Percentiles rank a stretch among this genome's conserved stretches.
Evolutionary conservation across 202 grass and related monocot species (phyloP).

Genomic region (Carex sylvatica): DNA sequence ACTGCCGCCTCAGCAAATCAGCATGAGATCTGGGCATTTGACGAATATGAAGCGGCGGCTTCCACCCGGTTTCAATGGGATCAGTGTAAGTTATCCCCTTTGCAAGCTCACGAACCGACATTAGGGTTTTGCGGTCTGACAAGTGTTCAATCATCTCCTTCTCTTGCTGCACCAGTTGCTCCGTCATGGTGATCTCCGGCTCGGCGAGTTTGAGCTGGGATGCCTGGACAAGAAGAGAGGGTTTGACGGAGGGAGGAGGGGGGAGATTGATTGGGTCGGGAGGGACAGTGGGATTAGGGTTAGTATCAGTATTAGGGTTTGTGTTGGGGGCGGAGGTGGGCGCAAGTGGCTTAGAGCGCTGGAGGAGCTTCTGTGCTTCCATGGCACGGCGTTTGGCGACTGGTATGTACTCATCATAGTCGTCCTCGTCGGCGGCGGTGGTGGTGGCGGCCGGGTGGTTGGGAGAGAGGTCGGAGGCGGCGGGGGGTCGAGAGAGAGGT

Average conservation of each 20-base stretch:
- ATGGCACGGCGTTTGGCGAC: slow-evolving; percentile 72
- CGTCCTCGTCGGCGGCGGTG: slow-evolving; percentile 23
- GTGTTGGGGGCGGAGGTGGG: slow-evolving; percentile 12
- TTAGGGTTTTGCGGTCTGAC: slow-evolving; percentile 63
- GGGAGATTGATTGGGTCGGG: neutral
- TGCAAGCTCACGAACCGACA: slow-evolving; percentile 85
- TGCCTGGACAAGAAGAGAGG: slow-evolving; percentile 65
- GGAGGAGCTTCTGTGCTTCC: slow-evolving; percentile 68
- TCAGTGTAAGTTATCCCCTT: slow-evolving; percentile 88
- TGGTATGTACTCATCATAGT: slow-evolving; percentile 75
- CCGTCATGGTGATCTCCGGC: slow-evolving; percentile 57
- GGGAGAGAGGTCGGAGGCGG: slow-evolving; percentile 17
- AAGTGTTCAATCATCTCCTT: slow-evolving; percentile 82
- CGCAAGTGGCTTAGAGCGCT: slow-evolving; percentile 34
- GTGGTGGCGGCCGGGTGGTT: neutral
- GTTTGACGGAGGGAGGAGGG: slow-evolving; percentile 36
- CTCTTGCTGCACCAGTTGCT: slow-evolving; percentile 59
- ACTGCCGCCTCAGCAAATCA: slow-evolving; percentile 64
- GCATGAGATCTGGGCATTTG: slow-evolving; percentile 56
- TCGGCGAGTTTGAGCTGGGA: slow-evolving; percentile 75
- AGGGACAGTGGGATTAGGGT: neutral
- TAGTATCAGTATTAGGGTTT: neutral
- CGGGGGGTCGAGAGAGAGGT: slow-evolving; percentile 12
- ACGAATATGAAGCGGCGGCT: slow-evolving; percentile 73
- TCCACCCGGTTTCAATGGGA: slow-evolving; percentile 68